phyloP scores from a whole-genome alignment of 192 early-diverging fungal species.

The Entomortierella beljakovae region DNA sequence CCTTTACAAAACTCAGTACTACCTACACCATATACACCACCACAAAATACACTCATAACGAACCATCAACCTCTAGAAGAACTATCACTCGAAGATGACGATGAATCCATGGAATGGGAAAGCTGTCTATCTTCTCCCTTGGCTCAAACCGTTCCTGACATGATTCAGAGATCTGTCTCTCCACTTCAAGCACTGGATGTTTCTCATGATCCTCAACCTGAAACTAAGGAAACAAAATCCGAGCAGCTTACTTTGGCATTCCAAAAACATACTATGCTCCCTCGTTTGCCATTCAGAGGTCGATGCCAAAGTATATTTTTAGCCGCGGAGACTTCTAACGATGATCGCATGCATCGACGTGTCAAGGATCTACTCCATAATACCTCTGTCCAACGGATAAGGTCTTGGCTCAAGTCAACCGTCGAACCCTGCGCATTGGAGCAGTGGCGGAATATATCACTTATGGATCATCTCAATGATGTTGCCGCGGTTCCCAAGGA shows the following conservation, averaged over 20 bases:
- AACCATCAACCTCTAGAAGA: too few species aligned
- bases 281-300: constrained; percentile 18
- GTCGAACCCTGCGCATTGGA: constrained; percentile 32
- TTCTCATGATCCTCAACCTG: neutral
- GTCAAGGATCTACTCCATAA: constrained; percentile 33
- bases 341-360: constrained; percentile 4
- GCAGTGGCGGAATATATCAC: constrained; percentile 23
- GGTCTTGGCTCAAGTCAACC: constrained; percentile 23
- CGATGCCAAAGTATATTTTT: constrained; percentile 35
- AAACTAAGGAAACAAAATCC: neutral
- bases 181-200: neutral
- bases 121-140: constrained; percentile 17
- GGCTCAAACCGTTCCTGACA: constrained; percentile 3
- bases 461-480: constrained; percentile 8
- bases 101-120: constrained; percentile 20
- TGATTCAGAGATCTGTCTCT: neutral
- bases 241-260: constrained; percentile 1
- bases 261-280: constrained; percentile 15
- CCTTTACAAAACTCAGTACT: neutral
- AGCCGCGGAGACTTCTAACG: neutral
- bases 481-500: neutral
- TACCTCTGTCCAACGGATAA: constrained; percentile 26
- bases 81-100: too few species aligned
- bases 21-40: too few species aligned
- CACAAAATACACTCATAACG: too few species aligned